A percentile compares a stretch with the other conserved stretches of the same genome.
Evolutionary conservation across 2,329 filamentous ascomycete genomes (phyloP).

Genomic region (Colletotrichum kahawae): DNA sequence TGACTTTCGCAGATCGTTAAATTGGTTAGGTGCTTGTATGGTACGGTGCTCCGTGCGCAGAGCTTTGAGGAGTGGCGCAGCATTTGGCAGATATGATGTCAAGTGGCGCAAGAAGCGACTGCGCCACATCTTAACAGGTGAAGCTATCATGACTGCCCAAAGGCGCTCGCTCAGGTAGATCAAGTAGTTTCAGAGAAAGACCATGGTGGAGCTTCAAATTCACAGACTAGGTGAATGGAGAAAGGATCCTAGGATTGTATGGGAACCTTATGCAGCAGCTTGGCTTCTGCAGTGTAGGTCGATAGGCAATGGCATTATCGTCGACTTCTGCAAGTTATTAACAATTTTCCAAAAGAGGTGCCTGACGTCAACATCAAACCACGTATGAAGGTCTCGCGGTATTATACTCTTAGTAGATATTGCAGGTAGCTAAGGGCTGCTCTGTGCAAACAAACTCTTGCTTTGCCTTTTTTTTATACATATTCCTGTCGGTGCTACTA

Average conservation of each 20-base stretch:
- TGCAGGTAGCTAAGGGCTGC: background rate
- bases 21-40: background rate
- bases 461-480: background rate
- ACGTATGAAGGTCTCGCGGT: background rate
- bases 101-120: background rate
- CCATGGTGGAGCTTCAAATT: background rate
- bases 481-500: background rate
- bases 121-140: background rate
- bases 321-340: background rate
- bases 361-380: background rate
- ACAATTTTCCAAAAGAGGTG: background rate
- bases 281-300: background rate
- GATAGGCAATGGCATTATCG: background rate
- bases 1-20: background rate
- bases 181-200: background rate
- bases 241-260: background rate
- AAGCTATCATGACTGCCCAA: background rate
- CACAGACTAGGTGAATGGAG: background rate
- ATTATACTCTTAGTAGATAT: background rate
- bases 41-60: background rate
- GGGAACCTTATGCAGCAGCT: background rate
- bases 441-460: background rate
- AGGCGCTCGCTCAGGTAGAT: background rate
- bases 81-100: background rate
- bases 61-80: background rate